These are phyloP conservation scores for Cytospora mali DNA, from an alignment of 2,329 filamentous ascomycete genomes.

Conservation along the genomic window DNA sequence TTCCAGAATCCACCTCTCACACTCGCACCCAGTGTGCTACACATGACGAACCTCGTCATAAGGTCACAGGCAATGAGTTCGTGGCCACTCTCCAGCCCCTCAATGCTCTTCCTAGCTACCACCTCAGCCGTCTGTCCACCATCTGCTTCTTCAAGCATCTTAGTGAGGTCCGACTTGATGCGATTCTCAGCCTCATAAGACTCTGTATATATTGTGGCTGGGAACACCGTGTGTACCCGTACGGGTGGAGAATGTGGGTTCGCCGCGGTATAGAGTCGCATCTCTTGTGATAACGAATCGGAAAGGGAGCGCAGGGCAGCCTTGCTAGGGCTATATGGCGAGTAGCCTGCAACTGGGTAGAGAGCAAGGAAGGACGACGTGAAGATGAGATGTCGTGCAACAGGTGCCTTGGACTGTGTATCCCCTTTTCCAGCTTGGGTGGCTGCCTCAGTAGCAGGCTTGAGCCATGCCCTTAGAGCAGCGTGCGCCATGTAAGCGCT, in stretches of 20 bases:
- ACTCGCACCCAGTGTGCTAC: constrained; percentile 39
- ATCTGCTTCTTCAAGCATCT: constrained; percentile 42
- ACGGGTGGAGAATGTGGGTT: constrained; percentile 40
- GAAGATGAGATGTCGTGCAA: constrained; percentile 65
- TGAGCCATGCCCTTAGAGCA: constrained; percentile 36
- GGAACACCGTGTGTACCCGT: constrained; percentile 66
- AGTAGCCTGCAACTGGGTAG: constrained; percentile 64
- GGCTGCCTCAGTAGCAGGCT: neutral
- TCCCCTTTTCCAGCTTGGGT: neutral
- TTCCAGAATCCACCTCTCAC: constrained; percentile 36
- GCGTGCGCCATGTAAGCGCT: constrained; percentile 44
- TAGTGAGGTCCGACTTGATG: constrained; percentile 43
- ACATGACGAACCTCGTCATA: constrained; percentile 61
- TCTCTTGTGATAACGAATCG: constrained; percentile 66
- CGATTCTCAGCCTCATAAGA: constrained; percentile 48
- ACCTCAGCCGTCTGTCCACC: constrained; percentile 52
- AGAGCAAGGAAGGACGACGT: constrained; percentile 67
- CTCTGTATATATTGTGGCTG: constrained; percentile 64
- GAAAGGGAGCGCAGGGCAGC: constrained; percentile 66
- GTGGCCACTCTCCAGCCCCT: constrained; percentile 63
- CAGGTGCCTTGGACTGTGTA: neutral
- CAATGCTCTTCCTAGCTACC: constrained; percentile 60
- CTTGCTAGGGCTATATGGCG: constrained; percentile 67
- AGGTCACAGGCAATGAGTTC: constrained; percentile 65
- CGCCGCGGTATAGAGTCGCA: constrained; percentile 40